Percentiles rank a stretch among this genome's conserved stretches.
Evolutionary conservation across 768 basidiomycete species (phyloP).

Genomic region (Xerocomellus dryophilus): DNA sequence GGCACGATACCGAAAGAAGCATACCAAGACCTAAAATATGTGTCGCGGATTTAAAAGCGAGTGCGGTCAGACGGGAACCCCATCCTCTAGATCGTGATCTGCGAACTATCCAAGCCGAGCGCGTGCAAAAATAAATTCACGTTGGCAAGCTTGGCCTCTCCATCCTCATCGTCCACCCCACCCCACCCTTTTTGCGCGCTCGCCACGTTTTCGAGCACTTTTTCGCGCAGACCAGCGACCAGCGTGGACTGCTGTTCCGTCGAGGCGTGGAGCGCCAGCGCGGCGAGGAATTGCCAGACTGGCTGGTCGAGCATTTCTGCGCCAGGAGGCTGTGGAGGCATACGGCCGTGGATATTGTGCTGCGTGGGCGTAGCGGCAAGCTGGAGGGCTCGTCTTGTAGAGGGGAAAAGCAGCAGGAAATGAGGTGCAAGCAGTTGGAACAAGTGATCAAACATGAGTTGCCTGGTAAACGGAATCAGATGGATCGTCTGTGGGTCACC

Average conservation of each 20-base stretch:
- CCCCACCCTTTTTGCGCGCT: constrained; percentile 72
- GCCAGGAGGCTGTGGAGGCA: constrained; percentile 56
- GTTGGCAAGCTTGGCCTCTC: constrained; percentile 78
- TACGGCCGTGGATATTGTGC: constrained; percentile 44
- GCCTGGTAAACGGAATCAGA: constrained; percentile 49
- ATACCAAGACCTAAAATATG: constrained; percentile 5
- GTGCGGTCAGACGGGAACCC: no score
- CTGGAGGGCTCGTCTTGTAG: constrained; percentile 62
- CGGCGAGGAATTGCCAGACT: constrained; percentile 93
- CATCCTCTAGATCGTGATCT: constrained; percentile 49
- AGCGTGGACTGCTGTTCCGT: constrained; percentile 86
- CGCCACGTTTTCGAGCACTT: constrained; percentile 87
- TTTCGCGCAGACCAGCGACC: constrained; percentile 83
- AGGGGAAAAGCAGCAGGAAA: constrained; percentile 84
- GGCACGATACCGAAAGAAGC: constrained; percentile 1
- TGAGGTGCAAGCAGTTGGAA: constrained; percentile 77
- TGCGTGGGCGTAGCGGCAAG: constrained; percentile 36
- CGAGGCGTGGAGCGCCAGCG: constrained; percentile 80
- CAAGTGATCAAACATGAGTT: constrained; percentile 82
- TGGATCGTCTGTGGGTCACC: not conserved
- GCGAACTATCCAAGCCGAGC: constrained; percentile 68
- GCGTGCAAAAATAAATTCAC: constrained; percentile 90
- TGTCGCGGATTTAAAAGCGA: no score
- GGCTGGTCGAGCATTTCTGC: constrained; percentile 77
- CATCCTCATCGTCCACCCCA: constrained; percentile 65